Evolutionary conservation across 2,329 filamentous ascomycete genomes (phyloP).

Genomic region (Rhynchosporium secalis): DNA sequence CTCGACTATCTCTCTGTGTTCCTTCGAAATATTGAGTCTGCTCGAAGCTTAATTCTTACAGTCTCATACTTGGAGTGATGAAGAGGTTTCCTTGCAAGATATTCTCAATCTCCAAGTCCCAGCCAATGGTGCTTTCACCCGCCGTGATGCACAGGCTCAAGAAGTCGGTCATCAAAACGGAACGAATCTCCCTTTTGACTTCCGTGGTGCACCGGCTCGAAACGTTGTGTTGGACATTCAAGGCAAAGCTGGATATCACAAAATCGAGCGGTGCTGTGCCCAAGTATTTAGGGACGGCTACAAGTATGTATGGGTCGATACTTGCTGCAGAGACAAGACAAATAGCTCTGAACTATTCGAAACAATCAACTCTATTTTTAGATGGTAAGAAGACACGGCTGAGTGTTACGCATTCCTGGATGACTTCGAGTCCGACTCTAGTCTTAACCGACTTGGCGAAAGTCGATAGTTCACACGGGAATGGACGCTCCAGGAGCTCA

Average conservation of each 20-base stretch:
- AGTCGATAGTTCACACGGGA: slow-evolving; percentile 15
- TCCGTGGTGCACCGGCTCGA: no score
- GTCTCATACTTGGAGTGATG: slow-evolving; percentile 39
- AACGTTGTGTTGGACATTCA: slow-evolving; percentile 16
- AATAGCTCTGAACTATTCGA: slow-evolving; percentile 29
- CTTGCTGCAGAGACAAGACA: slow-evolving; percentile 32
- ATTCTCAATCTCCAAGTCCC: slow-evolving; percentile 17
- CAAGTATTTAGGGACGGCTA: not conserved
- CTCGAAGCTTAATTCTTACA: no score
- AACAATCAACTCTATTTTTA: slow-evolving; percentile 4
- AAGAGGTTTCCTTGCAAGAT: slow-evolving; percentile 38
- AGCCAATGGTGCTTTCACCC: not conserved
- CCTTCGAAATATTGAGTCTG: no score
- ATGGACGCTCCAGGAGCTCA: slow-evolving; percentile 16
- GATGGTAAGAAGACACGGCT: slow-evolving; percentile 23
- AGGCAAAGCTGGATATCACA: slow-evolving; percentile 5
- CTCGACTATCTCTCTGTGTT: no score
- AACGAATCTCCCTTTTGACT: no score
- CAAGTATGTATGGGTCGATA: slow-evolving; percentile 20
- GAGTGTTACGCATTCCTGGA: slow-evolving; percentile 27
- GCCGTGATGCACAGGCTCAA: slow-evolving; percentile 25
- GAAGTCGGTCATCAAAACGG: no score
- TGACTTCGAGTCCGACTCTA: not conserved
- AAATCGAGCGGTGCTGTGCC: slow-evolving; percentile 7
- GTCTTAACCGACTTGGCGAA: not conserved